Percentiles rank a stretch among this genome's conserved stretches.
phyloP scores from a whole-genome alignment of 345 rosid genomes.

The Eucalyptus pauciflora region DNA sequence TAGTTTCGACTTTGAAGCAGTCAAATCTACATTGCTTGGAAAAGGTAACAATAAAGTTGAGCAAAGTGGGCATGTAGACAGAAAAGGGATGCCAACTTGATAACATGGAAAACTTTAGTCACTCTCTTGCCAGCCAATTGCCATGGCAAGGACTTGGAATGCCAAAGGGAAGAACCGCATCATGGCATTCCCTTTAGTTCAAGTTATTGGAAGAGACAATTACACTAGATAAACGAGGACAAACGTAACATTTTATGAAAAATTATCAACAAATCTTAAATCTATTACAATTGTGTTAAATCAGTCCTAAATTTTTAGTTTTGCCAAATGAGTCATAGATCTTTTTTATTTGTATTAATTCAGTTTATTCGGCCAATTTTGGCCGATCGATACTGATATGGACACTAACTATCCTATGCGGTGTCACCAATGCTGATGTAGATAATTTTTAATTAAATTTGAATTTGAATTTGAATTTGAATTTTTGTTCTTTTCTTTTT shows the following conservation, averaged over 20 bases:
- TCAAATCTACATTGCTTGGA: not conserved
- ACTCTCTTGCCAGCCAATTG: not conserved
- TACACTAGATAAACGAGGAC: not conserved
- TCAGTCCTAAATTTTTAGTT: no score
- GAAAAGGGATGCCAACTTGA: not conserved
- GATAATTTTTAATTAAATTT: no score
- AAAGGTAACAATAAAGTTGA: not conserved
- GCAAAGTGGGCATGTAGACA: not conserved
- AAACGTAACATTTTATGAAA: not conserved
- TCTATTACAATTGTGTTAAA: no score
- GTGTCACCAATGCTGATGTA: no score
- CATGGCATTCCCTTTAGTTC: not conserved
- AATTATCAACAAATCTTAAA: no score
- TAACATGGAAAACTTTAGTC: not conserved
- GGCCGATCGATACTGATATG: no score
- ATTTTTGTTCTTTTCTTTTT: no score
- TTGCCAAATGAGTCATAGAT: accelerated
- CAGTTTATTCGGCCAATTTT: no score
- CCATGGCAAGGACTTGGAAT: not conserved
- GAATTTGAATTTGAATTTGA: no score
- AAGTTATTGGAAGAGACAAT: not conserved
- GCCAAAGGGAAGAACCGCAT: not conserved
- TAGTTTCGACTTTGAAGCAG: not conserved
- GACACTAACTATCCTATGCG: no score
- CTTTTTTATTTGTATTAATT: no score